These are phyloP conservation scores for Cutaneotrichosporon sp. DNA, from an alignment of 1,284 basidiomycete genomes.

Conservation along the genomic window DNA sequence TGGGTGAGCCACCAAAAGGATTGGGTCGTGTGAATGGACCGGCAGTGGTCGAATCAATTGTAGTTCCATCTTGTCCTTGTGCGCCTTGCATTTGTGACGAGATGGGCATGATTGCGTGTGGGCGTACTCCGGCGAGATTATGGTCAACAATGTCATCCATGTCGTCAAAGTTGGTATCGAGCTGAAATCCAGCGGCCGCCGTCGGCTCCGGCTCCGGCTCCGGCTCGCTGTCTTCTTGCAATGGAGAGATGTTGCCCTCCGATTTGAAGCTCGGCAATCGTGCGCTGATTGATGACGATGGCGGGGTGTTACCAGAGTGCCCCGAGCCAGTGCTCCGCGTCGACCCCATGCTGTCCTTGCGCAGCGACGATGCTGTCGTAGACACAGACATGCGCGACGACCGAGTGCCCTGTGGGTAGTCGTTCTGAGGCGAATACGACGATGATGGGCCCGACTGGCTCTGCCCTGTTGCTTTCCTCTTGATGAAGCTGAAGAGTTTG, in stretches of 20 bases:
- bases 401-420: not conserved
- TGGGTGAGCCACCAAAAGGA: constrained; percentile 8
- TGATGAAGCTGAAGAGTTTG: constrained; percentile 26
- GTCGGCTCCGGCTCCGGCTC: not conserved
- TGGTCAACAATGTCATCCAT: constrained; percentile 78
- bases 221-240: constrained; percentile 27
- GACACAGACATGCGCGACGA: constrained; percentile 4
- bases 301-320: not conserved
- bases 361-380: constrained; percentile 4
- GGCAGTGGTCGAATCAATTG: not conserved
- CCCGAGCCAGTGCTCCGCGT: not conserved
- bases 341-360: constrained; percentile 6
- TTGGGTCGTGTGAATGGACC: constrained; percentile 6
- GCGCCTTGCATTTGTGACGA: not conserved
- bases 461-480: constrained; percentile 4
- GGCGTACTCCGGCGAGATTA: not conserved
- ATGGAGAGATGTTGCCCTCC: constrained; percentile 25
- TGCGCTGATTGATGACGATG: not conserved
- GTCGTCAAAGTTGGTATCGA: constrained; percentile 72
- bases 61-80: not conserved
- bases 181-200: constrained; percentile 47
- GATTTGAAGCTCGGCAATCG: constrained; percentile 4
- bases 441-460: not conserved
- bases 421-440: not conserved
- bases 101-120: not conserved